Evolutionary conservation across 1,139 yeast species (phyloP).

Genomic region (Suhomyces taliae): DNA sequence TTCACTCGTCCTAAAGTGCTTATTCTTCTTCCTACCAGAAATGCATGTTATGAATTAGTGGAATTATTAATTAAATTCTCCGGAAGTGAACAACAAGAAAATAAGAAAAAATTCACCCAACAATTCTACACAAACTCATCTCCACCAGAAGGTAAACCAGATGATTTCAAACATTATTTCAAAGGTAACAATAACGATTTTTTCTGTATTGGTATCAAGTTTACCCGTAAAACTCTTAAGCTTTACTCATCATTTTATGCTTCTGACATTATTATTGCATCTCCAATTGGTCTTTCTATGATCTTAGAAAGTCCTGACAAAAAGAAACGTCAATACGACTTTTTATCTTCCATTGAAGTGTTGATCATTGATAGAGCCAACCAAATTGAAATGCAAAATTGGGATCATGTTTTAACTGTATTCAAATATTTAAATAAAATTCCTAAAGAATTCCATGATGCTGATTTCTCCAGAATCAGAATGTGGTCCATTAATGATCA

Average conservation of each 20-base stretch:
- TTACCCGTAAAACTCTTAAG: slow-evolving; percentile 84
- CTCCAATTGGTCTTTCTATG: slow-evolving; percentile 88
- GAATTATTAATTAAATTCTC: slow-evolving; percentile 60
- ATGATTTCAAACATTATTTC: slow-evolving; percentile 76
- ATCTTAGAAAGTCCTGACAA: slow-evolving; percentile 68
- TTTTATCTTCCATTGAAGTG: slow-evolving; percentile 84
- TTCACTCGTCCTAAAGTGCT: slow-evolving; percentile 91
- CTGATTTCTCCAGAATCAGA: slow-evolving; percentile 88
- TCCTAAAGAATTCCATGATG: slow-evolving; percentile 76
- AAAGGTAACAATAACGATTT: slow-evolving; percentile 91
- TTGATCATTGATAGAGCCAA: slow-evolving; percentile 80
- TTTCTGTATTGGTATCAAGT: slow-evolving; percentile 84
- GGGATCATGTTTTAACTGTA: slow-evolving; percentile 81
- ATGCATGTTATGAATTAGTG: slow-evolving; percentile 73
- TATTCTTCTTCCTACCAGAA: slow-evolving; percentile 80
- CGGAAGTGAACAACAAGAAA: slow-evolving; percentile 75
- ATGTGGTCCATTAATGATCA: slow-evolving; percentile 92
- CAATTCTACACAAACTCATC: slow-evolving; percentile 66
- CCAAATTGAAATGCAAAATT: slow-evolving; percentile 88
- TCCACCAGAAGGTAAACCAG: slow-evolving; percentile 66
- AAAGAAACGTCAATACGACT: slow-evolving; percentile 62
- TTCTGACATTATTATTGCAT: slow-evolving; percentile 84
- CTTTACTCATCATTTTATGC: slow-evolving; percentile 81
- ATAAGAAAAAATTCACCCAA: slow-evolving; percentile 67
- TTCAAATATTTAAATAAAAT: slow-evolving; percentile 70